A percentile compares a stretch with the other conserved stretches of the same genome.
phyloP scores from a whole-genome alignment of 1,284 basidiomycete genomes.

The Cryptococcus sp. region DNA sequence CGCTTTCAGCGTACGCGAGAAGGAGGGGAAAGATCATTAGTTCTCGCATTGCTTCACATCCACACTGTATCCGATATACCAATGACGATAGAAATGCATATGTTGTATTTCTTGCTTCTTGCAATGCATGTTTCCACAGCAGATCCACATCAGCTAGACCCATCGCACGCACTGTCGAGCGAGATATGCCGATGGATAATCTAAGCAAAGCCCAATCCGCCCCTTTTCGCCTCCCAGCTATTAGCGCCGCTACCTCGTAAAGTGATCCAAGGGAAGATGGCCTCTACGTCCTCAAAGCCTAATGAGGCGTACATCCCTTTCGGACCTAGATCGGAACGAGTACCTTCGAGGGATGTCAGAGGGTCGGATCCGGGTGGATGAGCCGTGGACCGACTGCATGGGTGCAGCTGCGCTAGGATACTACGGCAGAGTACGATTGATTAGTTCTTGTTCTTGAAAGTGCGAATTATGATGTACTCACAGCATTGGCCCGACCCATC shows the following conservation, averaged over 20 bases:
- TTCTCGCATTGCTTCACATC: background rate
- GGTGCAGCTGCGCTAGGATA: slow-evolving; percentile 45
- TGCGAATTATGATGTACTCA: slow-evolving; percentile 18
- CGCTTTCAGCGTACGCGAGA: slow-evolving; percentile 44
- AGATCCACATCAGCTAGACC: too few species aligned
- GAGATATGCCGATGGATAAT: too few species aligned
- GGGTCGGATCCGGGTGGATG: slow-evolving; percentile 28
- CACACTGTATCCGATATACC: too few species aligned
- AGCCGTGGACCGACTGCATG: slow-evolving; percentile 20
- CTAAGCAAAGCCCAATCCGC: slow-evolving; percentile 39
- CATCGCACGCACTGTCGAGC: too few species aligned
- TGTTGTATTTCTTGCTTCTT: too few species aligned
- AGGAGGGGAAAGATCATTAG: slow-evolving; percentile 49
- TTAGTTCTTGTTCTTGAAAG: too few species aligned
- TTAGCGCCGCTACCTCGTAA: slow-evolving; percentile 34
- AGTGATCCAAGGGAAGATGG: slow-evolving; percentile 43
- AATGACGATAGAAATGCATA: too few species aligned
- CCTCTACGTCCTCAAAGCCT: slow-evolving; percentile 47
- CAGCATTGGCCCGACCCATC: slow-evolving; percentile 53
- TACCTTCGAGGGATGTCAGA: slow-evolving; percentile 30
- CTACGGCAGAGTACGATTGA: background rate
- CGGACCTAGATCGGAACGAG: slow-evolving; percentile 39
- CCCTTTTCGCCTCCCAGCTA: slow-evolving; percentile 28
- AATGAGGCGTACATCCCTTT: slow-evolving; percentile 49
- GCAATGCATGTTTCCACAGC: too few species aligned